Percentiles rank a stretch among this genome's conserved stretches.
phyloP scores from a whole-genome alignment of 2,329 filamentous ascomycete species.

The Colletotrichum tropicale region DNA sequence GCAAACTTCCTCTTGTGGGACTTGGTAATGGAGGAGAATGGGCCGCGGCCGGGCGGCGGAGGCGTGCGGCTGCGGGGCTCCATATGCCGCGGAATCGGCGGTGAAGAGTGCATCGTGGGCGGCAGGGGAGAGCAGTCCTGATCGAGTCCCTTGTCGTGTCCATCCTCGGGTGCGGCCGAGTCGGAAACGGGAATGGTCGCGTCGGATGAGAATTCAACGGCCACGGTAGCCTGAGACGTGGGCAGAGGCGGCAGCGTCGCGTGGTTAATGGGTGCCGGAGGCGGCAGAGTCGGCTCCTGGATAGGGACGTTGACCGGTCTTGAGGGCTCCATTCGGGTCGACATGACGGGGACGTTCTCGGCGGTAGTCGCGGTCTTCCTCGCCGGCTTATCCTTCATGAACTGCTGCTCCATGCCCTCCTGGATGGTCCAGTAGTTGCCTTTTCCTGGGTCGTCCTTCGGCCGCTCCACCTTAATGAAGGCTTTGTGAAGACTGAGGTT shows the following conservation, averaged over 20 bases:
- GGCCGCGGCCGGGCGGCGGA: constrained; percentile 68
- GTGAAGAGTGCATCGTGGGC: constrained; percentile 84
- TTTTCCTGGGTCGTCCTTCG: constrained; percentile 96
- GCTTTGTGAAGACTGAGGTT: constrained; percentile 97
- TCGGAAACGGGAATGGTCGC: constrained; percentile 79
- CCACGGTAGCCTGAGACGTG: constrained; percentile 40
- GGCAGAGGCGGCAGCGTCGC: constrained; percentile 44
- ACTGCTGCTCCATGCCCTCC: constrained; percentile 85
- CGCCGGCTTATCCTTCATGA: constrained; percentile 83
- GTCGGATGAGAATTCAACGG: constrained; percentile 74
- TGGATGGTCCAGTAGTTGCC: constrained; percentile 97
- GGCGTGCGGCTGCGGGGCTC: constrained; percentile 74
- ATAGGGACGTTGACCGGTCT: constrained; percentile 42
- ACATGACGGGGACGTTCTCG: constrained; percentile 64
- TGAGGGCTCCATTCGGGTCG: constrained; percentile 57
- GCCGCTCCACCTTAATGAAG: constrained; percentile 93
- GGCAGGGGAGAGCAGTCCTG: constrained; percentile 71
- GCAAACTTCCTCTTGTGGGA: constrained; percentile 78
- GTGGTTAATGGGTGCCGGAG: constrained; percentile 43
- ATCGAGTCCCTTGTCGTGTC: constrained; percentile 46
- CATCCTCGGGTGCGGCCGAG: constrained; percentile 58
- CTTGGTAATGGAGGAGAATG: constrained; percentile 65
- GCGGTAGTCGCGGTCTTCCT: constrained; percentile 61
- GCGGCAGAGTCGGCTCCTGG: constrained; percentile 53
- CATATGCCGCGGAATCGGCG: constrained; percentile 71